A percentile compares a stretch with the other conserved stretches of the same genome.
Evolutionary conservation across 2,329 filamentous ascomycete genomes (phyloP).

Genomic region (Penicillium sp.): DNA sequence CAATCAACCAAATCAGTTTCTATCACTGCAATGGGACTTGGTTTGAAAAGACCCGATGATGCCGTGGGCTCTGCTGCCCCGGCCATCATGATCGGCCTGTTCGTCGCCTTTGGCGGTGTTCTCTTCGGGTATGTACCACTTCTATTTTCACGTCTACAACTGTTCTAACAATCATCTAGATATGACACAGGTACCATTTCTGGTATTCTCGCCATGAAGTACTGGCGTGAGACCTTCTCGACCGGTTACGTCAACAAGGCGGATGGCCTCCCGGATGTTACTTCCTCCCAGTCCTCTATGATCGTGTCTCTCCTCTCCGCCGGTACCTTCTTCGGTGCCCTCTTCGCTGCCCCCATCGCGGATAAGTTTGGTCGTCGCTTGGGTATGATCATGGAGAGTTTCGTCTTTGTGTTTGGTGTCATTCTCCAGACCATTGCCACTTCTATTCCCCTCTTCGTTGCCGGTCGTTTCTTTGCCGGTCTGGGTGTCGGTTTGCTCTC

Average conservation of each 20-base stretch:
- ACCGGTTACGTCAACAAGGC: constrained; percentile 37
- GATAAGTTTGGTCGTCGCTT: constrained; percentile 41
- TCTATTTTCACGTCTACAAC: neutral
- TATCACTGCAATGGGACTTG: constrained; percentile 41
- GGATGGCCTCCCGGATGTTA: constrained; percentile 48
- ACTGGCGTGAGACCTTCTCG: constrained; percentile 41
- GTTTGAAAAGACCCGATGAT: constrained; percentile 49
- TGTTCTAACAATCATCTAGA: constrained; percentile 14
- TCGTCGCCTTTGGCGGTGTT: constrained; percentile 61
- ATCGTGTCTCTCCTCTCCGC: constrained; percentile 55
- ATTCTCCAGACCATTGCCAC: constrained; percentile 35
- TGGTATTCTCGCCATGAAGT: constrained; percentile 53
- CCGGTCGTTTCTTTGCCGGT: constrained; percentile 50
- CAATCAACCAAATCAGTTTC: neutral
- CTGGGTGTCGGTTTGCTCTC: constrained; percentile 75
- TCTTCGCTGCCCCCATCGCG: constrained; percentile 37
- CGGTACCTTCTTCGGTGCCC: constrained; percentile 68
- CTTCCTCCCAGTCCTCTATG: constrained; percentile 49
- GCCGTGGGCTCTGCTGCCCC: constrained; percentile 50
- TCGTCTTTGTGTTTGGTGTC: constrained; percentile 37
- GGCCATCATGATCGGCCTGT: constrained; percentile 58
- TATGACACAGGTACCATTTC: constrained; percentile 60
- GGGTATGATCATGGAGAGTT: constrained; percentile 40
- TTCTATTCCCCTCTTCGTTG: constrained; percentile 41
- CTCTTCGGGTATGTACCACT: constrained; percentile 53